Evolutionary conservation across 164 flowering plant genomes (phyloP).

Genomic region (Chloranthus sessilifolius): DNA sequence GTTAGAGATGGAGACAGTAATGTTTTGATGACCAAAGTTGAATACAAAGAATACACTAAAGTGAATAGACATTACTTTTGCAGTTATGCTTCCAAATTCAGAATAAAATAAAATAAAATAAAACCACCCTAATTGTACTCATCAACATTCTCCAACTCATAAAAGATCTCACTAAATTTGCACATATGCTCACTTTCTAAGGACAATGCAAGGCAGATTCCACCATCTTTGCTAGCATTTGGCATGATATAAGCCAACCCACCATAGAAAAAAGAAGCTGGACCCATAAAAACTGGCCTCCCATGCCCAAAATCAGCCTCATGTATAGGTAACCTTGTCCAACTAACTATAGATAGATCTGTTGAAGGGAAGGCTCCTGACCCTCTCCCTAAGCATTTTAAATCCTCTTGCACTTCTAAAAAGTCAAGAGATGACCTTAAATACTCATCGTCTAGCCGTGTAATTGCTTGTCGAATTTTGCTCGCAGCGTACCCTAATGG

Average conservation of each 20-base stretch:
- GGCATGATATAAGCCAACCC: constrained; percentile 18
- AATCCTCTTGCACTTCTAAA: constrained; percentile 19
- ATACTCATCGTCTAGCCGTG: constrained; percentile 20
- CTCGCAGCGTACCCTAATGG: constrained; percentile 8
- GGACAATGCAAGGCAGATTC: constrained; percentile 9
- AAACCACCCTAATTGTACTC: too few relatives aligned
- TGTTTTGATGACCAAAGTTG: too few relatives aligned
- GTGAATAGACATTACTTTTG: too few relatives aligned
- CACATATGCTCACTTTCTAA: constrained; percentile 16
- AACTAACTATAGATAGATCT: constrained; percentile 17
- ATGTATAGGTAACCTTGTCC: constrained; percentile 22
- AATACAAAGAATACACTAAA: too few relatives aligned
- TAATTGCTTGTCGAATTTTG: constrained; percentile 14
- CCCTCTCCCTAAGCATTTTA: constrained; percentile 10
- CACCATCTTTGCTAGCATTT: constrained; percentile 16
- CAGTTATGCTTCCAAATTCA: too few relatives aligned
- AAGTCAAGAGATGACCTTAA: constrained; percentile 27
- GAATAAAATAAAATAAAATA: too few relatives aligned
- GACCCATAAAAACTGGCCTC: constrained; percentile 22
- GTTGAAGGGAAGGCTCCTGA: constrained; percentile 14
- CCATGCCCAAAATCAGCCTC: constrained; percentile 40
- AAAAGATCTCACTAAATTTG: constrained; percentile 14
- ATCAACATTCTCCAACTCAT: too few relatives aligned
- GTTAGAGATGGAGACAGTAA: too few relatives aligned
- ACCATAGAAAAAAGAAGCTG: constrained; percentile 13